Evolutionary conservation across 352 stramenopile genomes (phyloP), one percentile per base, ranked within the genome.

Genomic region (Stramenopiles sp.): DNA sequence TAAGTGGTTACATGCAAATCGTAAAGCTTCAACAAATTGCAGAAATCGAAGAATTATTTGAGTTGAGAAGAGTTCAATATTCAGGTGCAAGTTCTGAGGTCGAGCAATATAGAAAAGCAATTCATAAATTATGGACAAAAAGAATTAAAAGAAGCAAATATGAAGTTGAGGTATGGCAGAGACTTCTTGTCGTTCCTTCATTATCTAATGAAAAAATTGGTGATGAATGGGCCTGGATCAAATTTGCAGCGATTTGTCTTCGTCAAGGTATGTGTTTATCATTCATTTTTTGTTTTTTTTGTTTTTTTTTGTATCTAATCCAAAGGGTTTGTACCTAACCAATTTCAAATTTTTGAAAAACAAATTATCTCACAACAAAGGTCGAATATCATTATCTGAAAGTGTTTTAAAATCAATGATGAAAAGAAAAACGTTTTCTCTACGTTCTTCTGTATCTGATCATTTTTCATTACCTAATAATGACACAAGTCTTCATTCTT

Each of bases 41-140:
- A 24, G 83, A 96, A 49, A 53, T 96, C 47, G 78, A 96, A 50
- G 85, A 97, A 54, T 79, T 96, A n/a, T 74, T 91, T 32, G 65
- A 62, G 32, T 83, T 86, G 45, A 71, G 77, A 42, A 79, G 86
- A 41, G 48, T 66, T n/a, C 53, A 71, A 48, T 51, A 52, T 18
- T 38, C 50, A 23, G 49, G 17, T 8, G 20, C 21, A 0, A 41
- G 37, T 19, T 23, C 32, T 19, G 43, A 26, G 15, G 38, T 24
- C 5, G 8, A 40, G 24, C 20, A 6, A 12, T 20, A 41, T 17
- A 3, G 4, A 17, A 26, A n/a, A 23, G 6, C 64, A 8, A 48
- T 76, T 12, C 45, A 68, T 23, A 46, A 48, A 36, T 60, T 72
- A 38, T 76, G 65, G 63, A 41, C 54, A 28, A 52, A 59, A 42